Percentiles rank a stretch among this genome's conserved stretches.
Conservation (phyloP, 108 stramenopile genomes). For the Asterionellopsis glacialis region DNA sequence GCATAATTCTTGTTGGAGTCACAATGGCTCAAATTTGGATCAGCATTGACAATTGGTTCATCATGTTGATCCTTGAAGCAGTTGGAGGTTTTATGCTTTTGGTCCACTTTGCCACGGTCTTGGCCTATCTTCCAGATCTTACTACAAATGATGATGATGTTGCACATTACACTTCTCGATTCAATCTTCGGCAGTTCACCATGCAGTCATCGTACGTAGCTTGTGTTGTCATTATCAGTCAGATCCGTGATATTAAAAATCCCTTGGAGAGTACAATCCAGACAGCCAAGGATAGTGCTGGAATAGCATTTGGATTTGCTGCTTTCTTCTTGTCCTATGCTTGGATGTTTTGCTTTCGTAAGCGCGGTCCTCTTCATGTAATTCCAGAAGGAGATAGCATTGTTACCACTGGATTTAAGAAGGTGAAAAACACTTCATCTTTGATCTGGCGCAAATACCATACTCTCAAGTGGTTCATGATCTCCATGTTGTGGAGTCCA, state of each 20-base stretch:
- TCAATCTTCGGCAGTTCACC: slow-evolving; percentile 11
- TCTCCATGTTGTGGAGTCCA: slow-evolving; percentile 10
- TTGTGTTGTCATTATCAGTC: slow-evolving; percentile 27
- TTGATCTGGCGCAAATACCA: neutral
- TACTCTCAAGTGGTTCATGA: slow-evolving; percentile 15
- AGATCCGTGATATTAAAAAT: slow-evolving; percentile 22
- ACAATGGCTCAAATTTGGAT: slow-evolving; percentile 43
- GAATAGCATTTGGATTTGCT: slow-evolving; percentile 26
- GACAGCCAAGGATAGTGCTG: slow-evolving; percentile 34
- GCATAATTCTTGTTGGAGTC: slow-evolving; percentile 12
- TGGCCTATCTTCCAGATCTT: slow-evolving; percentile 66
- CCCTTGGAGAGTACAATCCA: slow-evolving; percentile 22
- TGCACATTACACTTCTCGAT: too few species aligned
- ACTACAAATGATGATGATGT: slow-evolving; percentile 34
- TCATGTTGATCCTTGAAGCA: slow-evolving; percentile 45
- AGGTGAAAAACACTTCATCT: slow-evolving; percentile 13
- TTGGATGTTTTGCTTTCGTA: slow-evolving; percentile 35
- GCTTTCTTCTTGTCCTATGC: slow-evolving; percentile 28
- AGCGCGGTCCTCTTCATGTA: slow-evolving; percentile 34
- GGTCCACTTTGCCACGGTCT: slow-evolving; percentile 43
- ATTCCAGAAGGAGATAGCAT: slow-evolving; percentile 22
- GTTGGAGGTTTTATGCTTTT: slow-evolving; percentile 40
- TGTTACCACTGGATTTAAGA: slow-evolving; percentile 16
- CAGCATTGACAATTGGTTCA: slow-evolving; percentile 46
- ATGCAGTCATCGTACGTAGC: slow-evolving; percentile 31